Conservation (phyloP, 768 basidiomycete genomes). For the Lyophyllum atratum region DNA sequence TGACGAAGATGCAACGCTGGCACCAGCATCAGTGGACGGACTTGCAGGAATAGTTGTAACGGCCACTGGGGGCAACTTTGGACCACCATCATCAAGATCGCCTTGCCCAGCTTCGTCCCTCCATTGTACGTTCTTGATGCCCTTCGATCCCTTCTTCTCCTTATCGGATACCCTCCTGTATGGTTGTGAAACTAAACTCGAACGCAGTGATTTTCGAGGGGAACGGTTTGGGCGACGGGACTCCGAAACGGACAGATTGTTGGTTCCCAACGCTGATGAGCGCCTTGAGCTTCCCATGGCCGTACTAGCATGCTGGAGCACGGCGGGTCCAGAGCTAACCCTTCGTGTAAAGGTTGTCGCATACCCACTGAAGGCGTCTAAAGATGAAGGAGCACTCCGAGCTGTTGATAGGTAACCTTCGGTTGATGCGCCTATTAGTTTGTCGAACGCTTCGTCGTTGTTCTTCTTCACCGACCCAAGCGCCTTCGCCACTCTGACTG, state of each 20-base stretch:
- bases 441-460: slow-evolving; percentile 71
- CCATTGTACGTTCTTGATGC: slow-evolving; percentile 84
- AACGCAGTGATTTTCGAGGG: slow-evolving; percentile 74
- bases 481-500: slow-evolving; percentile 49
- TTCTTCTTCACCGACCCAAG: slow-evolving; percentile 59
- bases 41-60: slow-evolving; percentile 47
- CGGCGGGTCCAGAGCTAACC: slow-evolving; percentile 51
- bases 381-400: slow-evolving; percentile 31
- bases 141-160: slow-evolving; percentile 54
- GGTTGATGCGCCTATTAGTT: slow-evolving; percentile 67
- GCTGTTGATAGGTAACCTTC: slow-evolving; percentile 51
- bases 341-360: slow-evolving; percentile 48
- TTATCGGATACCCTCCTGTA: slow-evolving; percentile 68
- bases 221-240: slow-evolving; percentile 58
- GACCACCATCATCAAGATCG: slow-evolving; percentile 65
- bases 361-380: slow-evolving; percentile 56
- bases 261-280: slow-evolving; percentile 40
- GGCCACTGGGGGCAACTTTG: slow-evolving; percentile 31
- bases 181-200: slow-evolving; percentile 58
- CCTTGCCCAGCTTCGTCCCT: slow-evolving; percentile 85
- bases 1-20: slow-evolving; percentile 17
- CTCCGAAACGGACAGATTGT: slow-evolving; percentile 46
- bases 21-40: slow-evolving; percentile 30
- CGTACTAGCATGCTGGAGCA: slow-evolving; percentile 30
- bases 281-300: slow-evolving; percentile 33